phyloP scores from a whole-genome alignment of 2,329 filamentous ascomycete species.

The Diaporthe caulivora region DNA sequence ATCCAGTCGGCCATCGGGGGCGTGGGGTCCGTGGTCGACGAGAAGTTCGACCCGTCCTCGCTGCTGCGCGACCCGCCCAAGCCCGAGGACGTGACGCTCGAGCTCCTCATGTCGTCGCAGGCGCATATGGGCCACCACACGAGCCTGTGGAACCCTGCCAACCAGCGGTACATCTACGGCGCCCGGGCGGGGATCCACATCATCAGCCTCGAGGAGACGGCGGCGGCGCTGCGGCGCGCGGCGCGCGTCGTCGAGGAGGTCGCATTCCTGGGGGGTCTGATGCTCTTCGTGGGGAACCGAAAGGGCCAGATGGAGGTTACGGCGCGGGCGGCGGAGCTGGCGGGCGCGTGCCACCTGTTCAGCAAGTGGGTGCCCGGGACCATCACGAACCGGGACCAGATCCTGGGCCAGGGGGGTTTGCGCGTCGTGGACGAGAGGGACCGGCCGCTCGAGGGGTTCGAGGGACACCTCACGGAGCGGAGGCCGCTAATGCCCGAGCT shows the following conservation, averaged over 20 bases:
- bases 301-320: constrained; percentile 85
- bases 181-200: constrained; percentile 91
- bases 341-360: constrained; percentile 88
- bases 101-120: constrained; percentile 89
- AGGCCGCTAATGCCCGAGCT: constrained; percentile 85
- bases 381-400: constrained; percentile 93
- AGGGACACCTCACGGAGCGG: constrained; percentile 72
- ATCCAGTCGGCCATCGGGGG: constrained; percentile 59
- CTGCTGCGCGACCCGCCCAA: constrained; percentile 79
- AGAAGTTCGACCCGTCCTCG: constrained; percentile 74
- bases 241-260: constrained; percentile 94
- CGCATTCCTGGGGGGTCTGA: constrained; percentile 82
- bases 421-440: constrained; percentile 86
- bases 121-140: constrained; percentile 92
- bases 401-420: constrained; percentile 77
- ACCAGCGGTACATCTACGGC: constrained; percentile 94
- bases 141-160: constrained; percentile 93
- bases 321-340: constrained; percentile 82
- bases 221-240: constrained; percentile 89
- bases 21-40: constrained; percentile 63
- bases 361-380: constrained; percentile 92
- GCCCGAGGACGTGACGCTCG: constrained; percentile 86
- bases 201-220: constrained; percentile 90
- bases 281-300: constrained; percentile 92
- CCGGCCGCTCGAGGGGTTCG: constrained; percentile 69